Evolutionary conservation across 2,329 filamentous ascomycete genomes (phyloP).

Genomic region (Nigrospora osmanthi): DNA sequence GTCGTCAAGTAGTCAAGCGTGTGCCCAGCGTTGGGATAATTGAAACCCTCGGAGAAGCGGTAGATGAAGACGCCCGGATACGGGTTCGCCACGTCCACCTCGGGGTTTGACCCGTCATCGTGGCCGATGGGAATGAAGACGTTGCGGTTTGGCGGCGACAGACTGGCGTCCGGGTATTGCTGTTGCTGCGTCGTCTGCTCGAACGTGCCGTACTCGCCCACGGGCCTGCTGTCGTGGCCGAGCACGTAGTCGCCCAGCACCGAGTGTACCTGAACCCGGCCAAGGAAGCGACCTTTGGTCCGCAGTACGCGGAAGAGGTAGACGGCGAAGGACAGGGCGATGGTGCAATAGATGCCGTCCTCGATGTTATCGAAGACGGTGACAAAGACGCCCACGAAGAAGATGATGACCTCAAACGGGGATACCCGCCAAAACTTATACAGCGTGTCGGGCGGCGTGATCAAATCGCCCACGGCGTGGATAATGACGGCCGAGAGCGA

Average conservation of each 20-base stretch:
- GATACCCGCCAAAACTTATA: slow-evolving; percentile 96
- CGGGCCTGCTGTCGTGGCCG: slow-evolving; percentile 46
- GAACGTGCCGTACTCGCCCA: slow-evolving; percentile 51
- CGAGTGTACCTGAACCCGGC: slow-evolving; percentile 75
- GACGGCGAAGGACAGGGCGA: slow-evolving; percentile 67
- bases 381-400: slow-evolving; percentile 86
- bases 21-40: slow-evolving; percentile 88
- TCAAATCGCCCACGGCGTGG: slow-evolving; percentile 86
- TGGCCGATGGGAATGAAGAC: slow-evolving; percentile 85
- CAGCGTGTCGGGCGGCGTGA: slow-evolving; percentile 83
- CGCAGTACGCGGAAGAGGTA: slow-evolving; percentile 79
- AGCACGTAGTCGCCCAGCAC: slow-evolving; percentile 69
- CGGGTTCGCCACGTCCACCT: slow-evolving; percentile 69
- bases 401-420: slow-evolving; percentile 83
- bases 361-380: slow-evolving; percentile 87
- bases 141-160: slow-evolving; percentile 45
- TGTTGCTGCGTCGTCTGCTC: slow-evolving; percentile 37
- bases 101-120: slow-evolving; percentile 83
- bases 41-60: slow-evolving; percentile 89
- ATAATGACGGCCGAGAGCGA: slow-evolving; percentile 85
- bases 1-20: slow-evolving; percentile 73
- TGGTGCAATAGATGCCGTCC: slow-evolving; percentile 83
- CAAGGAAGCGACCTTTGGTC: slow-evolving; percentile 76
- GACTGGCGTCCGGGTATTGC: slow-evolving; percentile 20
- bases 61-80: slow-evolving; percentile 95